Base-by-base conservation (phyloP, 2,329 filamentous ascomycete genomes). In the Dactylellina leptospora region DNA sequence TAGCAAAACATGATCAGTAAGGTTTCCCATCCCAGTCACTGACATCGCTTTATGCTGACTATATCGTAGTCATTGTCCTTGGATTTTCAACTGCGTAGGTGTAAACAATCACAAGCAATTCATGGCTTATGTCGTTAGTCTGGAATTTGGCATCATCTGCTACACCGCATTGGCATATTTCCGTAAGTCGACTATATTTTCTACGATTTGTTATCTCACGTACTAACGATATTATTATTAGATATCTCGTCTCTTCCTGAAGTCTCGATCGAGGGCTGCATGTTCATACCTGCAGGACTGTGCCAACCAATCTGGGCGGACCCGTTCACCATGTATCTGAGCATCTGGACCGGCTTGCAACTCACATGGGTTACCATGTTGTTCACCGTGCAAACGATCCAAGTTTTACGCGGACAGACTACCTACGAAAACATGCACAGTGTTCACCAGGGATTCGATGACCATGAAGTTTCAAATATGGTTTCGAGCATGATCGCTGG, bases 351-450 rank as follows among this genome's bases (percentile, higher is more conserved):
- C 4, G 85, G 86, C 1, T 82, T 97, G 44, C 96, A 99, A 80
- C 85, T 97, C 28, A 89, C 91, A 18, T 99, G 95, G 95, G 91
- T 97, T 1, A 88, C 90, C n/a, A 97, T 99, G 93, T 87, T 99
- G 30, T 85, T 97, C 70, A 90, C 92, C 74, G 96, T 97, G 3
- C 96, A 99, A 79, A 87, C 97, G 55, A 85, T 97, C 54, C 95
- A 99, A 79, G 89, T 99, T 55, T 90, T 92, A 0, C 88, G 92
- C 73, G 96, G 93, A 64, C 89, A 96, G 83, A 99, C 95, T 0
- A 99, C 95, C 0, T 97, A 91, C 80, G 95, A 99, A 81, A 96
- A 93, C 80, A 97, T 99, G 93, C 88, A 89, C 74, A 90, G 91
- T 54, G 85, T 92, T 73, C 85, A 87, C 66, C 84, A 89, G 2